Conservation (phyloP, 768 basidiomycete genomes). For the Lactarius hatsudake region DNA sequence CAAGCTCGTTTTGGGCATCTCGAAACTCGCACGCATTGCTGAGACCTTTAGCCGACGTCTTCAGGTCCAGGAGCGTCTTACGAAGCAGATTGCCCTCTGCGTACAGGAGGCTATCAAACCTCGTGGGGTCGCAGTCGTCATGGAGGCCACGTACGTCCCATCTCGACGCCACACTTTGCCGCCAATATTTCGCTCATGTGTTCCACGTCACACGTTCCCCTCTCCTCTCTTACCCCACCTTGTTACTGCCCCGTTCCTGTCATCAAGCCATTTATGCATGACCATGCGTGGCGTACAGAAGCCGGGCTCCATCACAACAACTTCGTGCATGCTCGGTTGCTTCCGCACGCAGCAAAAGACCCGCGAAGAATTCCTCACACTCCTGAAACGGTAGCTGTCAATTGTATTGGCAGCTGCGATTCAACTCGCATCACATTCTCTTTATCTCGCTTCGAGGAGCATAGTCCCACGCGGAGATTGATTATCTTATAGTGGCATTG, state of each 20-base stretch:
- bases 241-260: slow-evolving; percentile 4
- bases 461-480: slow-evolving; percentile 15
- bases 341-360: slow-evolving; percentile 99
- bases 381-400: slow-evolving; percentile 55
- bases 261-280: slow-evolving; percentile 92
- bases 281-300: slow-evolving; percentile 99
- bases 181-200: slow-evolving; percentile 9
- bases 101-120: slow-evolving; percentile 98
- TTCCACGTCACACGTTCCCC: background rate
- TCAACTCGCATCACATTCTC: slow-evolving; percentile 44
- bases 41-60: slow-evolving; percentile 71
- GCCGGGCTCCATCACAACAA: slow-evolving; percentile 91
- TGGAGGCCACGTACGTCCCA: slow-evolving; percentile 90
- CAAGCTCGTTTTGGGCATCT: slow-evolving; percentile 26
- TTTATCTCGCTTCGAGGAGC: slow-evolving; percentile 21
- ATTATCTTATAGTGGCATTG: slow-evolving; percentile 9
- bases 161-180: slow-evolving; percentile 13
- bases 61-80: slow-evolving; percentile 96
- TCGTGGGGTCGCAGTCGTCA: slow-evolving; percentile 96
- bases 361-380: slow-evolving; percentile 90
- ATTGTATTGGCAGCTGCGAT: slow-evolving; percentile 36
- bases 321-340: slow-evolving; percentile 97
- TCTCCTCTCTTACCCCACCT: slow-evolving; percentile 10
- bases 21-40: slow-evolving; percentile 25
- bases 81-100: slow-evolving; percentile 97